Conservation (phyloP, 257 asterid genomes). For the Craterostigma plantagineum region DNA sequence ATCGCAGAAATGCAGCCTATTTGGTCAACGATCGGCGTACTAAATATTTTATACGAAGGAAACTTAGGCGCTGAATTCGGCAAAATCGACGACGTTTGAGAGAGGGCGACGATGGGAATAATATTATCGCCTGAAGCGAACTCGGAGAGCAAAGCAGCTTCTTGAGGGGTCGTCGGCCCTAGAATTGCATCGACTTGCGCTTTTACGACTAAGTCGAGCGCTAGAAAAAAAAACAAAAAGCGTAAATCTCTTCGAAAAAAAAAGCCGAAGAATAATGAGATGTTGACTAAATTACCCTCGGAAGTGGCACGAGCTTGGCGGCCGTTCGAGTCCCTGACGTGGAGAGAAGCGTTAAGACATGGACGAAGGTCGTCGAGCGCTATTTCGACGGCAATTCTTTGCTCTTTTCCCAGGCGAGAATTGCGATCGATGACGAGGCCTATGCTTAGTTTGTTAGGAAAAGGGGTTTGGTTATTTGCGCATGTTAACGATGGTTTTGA, state of each 20-base stretch:
- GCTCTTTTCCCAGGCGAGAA: conserved; percentile 34
- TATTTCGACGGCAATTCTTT: conserved; percentile 29
- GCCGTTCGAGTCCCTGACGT: conserved; percentile 14
- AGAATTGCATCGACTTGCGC: conserved; percentile 21
- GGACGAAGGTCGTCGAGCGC: conserved; percentile 24
- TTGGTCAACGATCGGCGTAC: conserved; percentile 13
- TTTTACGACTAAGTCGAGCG: conserved; percentile 16
- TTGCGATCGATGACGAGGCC: conserved; percentile 27
- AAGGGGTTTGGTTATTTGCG: no score
- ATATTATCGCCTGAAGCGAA: conserved; percentile 4
- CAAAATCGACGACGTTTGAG: conserved; percentile 11
- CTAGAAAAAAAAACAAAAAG: conserved; percentile 13
- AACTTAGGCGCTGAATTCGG: neutral
- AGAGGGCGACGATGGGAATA: conserved; percentile 24
- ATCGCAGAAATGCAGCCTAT: conserved; percentile 30
- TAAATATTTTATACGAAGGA: conserved; percentile 13
- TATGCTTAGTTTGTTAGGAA: conserved; percentile 3
- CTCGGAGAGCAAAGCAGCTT: conserved; percentile 25
- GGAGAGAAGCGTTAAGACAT: conserved; percentile 17
- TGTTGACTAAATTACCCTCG: neutral
- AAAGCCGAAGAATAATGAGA: no score
- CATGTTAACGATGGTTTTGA: no score
- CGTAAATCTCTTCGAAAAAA: no score
- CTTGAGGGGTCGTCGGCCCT: conserved; percentile 27
- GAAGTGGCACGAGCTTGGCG: neutral